Conservation (phyloP, 164 flowering plant species). For the Cinnamomum micranthum region DNA sequence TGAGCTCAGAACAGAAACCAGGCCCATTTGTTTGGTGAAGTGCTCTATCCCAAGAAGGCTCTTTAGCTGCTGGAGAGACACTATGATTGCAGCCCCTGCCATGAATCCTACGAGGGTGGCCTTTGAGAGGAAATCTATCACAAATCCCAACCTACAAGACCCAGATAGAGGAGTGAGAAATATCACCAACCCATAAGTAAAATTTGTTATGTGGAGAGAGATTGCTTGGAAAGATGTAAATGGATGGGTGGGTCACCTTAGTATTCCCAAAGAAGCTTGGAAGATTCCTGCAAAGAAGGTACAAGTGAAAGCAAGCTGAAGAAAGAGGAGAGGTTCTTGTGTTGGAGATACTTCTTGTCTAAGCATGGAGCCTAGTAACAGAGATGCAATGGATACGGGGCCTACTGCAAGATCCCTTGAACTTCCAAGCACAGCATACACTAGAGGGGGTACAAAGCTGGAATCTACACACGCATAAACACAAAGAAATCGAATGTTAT, state of each 20-base stretch:
- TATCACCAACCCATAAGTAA: not conserved
- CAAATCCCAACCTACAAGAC: slow-evolving; percentile 73
- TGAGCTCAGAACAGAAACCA: slow-evolving; percentile 75
- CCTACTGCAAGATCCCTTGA: slow-evolving; percentile 92
- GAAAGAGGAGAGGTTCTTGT: slow-evolving; percentile 57
- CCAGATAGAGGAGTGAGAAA: not conserved
- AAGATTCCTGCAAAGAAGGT: slow-evolving; percentile 90
- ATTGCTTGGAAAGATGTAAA: not conserved
- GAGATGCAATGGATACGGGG: slow-evolving; percentile 93
- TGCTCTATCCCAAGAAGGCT: slow-evolving; percentile 78
- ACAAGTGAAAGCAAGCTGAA: slow-evolving; percentile 78
- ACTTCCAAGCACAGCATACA: slow-evolving; percentile 87
- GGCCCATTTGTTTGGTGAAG: slow-evolving; percentile 81
- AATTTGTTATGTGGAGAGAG: not conserved
- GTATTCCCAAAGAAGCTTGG: slow-evolving; percentile 80
- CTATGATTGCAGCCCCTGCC: slow-evolving; percentile 98
- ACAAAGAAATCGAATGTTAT: not conserved
- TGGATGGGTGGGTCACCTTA: slow-evolving; percentile 44
- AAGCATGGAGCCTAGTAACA: slow-evolving; percentile 83
- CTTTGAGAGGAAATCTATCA: slow-evolving; percentile 88
- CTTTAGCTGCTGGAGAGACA: slow-evolving; percentile 90
- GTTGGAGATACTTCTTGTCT: slow-evolving; percentile 66
- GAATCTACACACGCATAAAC: slow-evolving; percentile 47
- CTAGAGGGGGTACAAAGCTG: slow-evolving; percentile 90
- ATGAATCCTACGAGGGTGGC: slow-evolving; percentile 87